These are phyloP conservation scores for Metschnikowia picachoensis DNA, from an alignment of 805 yeast genomes.

Conservation along the genomic window DNA sequence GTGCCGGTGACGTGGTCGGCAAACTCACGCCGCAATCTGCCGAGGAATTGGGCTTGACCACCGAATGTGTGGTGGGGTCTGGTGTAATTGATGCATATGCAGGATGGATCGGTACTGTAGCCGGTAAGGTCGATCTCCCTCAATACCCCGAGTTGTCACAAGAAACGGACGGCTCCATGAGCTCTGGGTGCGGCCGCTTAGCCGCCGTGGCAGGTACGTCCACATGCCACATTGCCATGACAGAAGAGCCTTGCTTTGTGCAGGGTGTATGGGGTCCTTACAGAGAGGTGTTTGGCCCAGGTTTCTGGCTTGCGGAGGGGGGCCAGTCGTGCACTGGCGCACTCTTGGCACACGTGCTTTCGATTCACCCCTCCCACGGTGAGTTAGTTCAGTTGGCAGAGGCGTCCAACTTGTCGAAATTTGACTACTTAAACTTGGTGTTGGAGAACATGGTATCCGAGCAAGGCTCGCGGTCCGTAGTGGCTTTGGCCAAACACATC, in stretches of 20 bases:
- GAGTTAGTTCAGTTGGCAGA: slow-evolving; percentile 67
- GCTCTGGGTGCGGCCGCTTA: slow-evolving; percentile 71
- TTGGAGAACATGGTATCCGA: slow-evolving; percentile 63
- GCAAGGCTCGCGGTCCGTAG: slow-evolving; percentile 63
- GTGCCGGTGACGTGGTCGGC: slow-evolving; percentile 91
- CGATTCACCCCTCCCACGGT: slow-evolving; percentile 83
- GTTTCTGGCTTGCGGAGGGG: slow-evolving; percentile 95
- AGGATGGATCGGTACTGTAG: slow-evolving; percentile 98
- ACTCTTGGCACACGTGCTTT: slow-evolving; percentile 78
- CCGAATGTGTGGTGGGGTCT: slow-evolving; percentile 80
- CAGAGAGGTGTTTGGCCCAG: slow-evolving; percentile 86
- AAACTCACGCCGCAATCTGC: slow-evolving; percentile 65
- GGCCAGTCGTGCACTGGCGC: slow-evolving; percentile 99
- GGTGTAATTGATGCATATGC: slow-evolving; percentile 98
- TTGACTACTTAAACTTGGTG: slow-evolving; percentile 75
- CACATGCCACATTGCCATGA: slow-evolving; percentile 90
- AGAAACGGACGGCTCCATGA: slow-evolving; percentile 40
- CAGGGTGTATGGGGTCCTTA: slow-evolving; percentile 99
- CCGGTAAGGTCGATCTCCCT: slow-evolving; percentile 73
- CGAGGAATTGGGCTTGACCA: slow-evolving; percentile 75
- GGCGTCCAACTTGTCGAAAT: slow-evolving; percentile 65
- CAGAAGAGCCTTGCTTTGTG: slow-evolving; percentile 81
- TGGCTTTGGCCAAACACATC: slow-evolving; percentile 74
- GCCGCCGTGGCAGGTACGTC: slow-evolving; percentile 99
- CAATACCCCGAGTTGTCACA: slow-evolving; percentile 48